Conservation (phyloP, 306 rosid genomes). For the Arachis stenosperma region DNA sequence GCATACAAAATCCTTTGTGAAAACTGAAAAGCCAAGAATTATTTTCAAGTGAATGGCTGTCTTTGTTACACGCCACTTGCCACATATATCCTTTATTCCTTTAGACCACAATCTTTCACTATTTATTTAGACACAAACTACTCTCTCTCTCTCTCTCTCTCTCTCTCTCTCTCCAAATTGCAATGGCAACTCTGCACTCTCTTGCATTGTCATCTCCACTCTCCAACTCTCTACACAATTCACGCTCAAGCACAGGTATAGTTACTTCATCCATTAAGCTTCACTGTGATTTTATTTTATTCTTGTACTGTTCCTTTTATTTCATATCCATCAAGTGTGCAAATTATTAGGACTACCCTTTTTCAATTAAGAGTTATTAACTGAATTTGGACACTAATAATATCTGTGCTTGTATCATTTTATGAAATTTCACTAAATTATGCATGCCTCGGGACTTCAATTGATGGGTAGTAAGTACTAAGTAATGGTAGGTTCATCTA, state of each 20-base stretch:
- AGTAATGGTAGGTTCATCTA: conserved; percentile 2
- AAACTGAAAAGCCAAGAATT: conserved; percentile 28
- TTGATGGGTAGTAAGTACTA: conserved; percentile 3
- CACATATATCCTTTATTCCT: conserved; percentile 27
- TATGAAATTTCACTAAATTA: not conserved
- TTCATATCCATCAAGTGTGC: not conserved
- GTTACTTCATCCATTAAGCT: not conserved
- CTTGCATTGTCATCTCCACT: conserved; percentile 70
- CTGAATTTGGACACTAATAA: not conserved
- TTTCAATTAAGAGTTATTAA: not conserved
- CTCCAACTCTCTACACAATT: conserved; percentile 60
- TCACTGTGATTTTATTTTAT: not conserved
- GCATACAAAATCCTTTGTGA: no score
- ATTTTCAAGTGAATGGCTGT: conserved; percentile 63
- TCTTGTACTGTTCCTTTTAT: not conserved
- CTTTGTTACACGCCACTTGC: conserved; percentile 57
- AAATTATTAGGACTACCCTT: not conserved
- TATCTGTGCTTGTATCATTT: no score
- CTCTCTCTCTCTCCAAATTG: not conserved
- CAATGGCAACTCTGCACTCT: conserved; percentile 83
- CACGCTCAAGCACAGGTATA: conserved; percentile 63
- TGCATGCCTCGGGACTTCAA: conserved; percentile 10
- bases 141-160: conserved; percentile 4
- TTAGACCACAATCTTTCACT: conserved; percentile 53
- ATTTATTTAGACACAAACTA: no score